phyloP scores from a whole-genome alignment of 2,329 filamentous ascomycete species.

The Cercospora sp. region DNA sequence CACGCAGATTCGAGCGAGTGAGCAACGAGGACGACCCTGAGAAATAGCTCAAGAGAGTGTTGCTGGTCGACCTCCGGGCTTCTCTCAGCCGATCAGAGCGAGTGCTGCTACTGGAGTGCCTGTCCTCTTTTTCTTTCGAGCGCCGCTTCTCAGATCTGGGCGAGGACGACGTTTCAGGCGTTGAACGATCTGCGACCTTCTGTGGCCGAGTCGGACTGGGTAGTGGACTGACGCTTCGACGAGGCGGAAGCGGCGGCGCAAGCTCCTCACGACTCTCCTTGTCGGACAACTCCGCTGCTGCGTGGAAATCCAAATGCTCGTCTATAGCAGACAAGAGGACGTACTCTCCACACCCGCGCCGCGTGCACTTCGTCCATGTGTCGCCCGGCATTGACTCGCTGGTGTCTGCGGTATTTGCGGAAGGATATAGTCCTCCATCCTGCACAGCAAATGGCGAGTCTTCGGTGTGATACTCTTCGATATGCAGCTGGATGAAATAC shows the following conservation, averaged over 20 bases:
- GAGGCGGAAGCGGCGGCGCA: slow-evolving; percentile 23
- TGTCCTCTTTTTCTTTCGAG: background rate
- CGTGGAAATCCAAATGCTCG: slow-evolving; percentile 50
- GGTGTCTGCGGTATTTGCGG: slow-evolving; percentile 3
- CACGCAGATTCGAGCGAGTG: slow-evolving; percentile 17
- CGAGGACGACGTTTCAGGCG: background rate
- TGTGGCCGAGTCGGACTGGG: slow-evolving; percentile 5
- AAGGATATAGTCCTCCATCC: background rate
- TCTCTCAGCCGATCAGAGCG: background rate
- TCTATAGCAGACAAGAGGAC: slow-evolving; percentile 46
- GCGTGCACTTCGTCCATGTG: slow-evolving; percentile 43
- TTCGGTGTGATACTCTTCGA: slow-evolving; percentile 38
- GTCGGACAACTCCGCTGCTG: slow-evolving; percentile 38
- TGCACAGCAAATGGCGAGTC: slow-evolving; percentile 30
- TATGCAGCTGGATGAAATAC: slow-evolving; percentile 36
- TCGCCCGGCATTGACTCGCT: slow-evolving; percentile 23
- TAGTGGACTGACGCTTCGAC: slow-evolving; percentile 16
- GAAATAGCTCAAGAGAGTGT: slow-evolving; percentile 22
- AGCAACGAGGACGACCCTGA: slow-evolving; percentile 19
- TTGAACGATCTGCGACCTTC: background rate
- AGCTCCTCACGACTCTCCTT: slow-evolving; percentile 38
- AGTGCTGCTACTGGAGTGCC: background rate
- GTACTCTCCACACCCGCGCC: slow-evolving; percentile 46
- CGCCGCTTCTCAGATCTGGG: slow-evolving; percentile 17
- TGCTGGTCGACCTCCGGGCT: background rate